phyloP scores from a whole-genome alignment of 768 basidiomycete genomes.

The Leucocoprinus leucothites region DNA sequence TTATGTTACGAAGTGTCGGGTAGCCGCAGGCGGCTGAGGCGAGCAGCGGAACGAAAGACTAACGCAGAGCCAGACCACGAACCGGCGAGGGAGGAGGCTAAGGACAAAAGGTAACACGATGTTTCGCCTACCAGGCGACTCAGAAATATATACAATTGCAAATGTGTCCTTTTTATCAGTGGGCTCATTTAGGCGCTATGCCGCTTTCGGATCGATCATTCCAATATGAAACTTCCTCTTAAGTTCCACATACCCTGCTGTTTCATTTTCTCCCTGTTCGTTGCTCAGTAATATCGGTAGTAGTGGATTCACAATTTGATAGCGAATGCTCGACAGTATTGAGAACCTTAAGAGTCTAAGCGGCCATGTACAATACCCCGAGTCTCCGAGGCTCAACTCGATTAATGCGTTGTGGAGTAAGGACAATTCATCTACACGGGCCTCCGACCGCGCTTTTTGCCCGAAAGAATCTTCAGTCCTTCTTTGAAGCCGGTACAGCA shows the following conservation, averaged over 20 bases:
- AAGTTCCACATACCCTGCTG: not conserved
- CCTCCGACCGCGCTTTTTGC: not conserved
- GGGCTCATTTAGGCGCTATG: not conserved
- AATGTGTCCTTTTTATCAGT: not conserved
- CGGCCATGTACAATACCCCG: slow-evolving; percentile 1
- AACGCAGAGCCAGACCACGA: not conserved
- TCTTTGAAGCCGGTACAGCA: slow-evolving; percentile 16
- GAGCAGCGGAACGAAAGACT: slow-evolving; percentile 1
- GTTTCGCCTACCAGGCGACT: not conserved
- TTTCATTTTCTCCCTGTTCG: no score
- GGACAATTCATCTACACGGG: not conserved
- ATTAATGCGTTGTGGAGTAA: not conserved
- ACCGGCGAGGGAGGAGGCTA: not conserved
- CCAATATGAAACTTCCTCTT: not conserved
- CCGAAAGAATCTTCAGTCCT: slow-evolving; percentile 13
- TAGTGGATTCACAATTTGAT: no score
- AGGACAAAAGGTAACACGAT: not conserved
- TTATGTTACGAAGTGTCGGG: not conserved
- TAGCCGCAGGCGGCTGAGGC: not conserved
- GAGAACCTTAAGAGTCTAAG: no score
- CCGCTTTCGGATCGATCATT: not conserved
- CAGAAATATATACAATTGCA: not conserved
- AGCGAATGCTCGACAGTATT: no score
- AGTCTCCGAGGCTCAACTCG: not conserved
- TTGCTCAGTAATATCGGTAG: no score